These are phyloP conservation scores for Penicillium sp. DNA, from an alignment of 2,329 filamentous ascomycete species.

Conservation along the genomic window DNA sequence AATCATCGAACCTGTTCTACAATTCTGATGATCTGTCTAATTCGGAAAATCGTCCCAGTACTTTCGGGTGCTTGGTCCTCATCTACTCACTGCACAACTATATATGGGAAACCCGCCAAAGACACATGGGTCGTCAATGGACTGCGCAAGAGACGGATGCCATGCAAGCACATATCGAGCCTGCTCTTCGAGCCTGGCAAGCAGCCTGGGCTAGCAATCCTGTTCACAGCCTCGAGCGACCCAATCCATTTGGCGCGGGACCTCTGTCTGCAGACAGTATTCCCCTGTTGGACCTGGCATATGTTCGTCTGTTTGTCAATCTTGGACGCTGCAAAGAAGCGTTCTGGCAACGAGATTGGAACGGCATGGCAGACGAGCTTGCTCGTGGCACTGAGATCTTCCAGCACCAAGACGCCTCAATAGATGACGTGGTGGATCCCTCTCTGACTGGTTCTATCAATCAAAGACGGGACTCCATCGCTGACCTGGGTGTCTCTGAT, in stretches of 20 bases:
- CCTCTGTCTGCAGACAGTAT: slow-evolving; percentile 89
- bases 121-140: slow-evolving; percentile 86
- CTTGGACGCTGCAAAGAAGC: slow-evolving; percentile 89
- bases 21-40: slow-evolving; percentile 55
- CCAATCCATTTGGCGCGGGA: slow-evolving; percentile 78
- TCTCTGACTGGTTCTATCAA: slow-evolving; percentile 27
- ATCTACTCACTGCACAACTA: slow-evolving; percentile 97
- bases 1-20: slow-evolving; percentile 44
- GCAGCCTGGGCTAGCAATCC: slow-evolving; percentile 86
- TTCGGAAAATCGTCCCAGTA: slow-evolving; percentile 75
- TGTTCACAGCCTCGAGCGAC: slow-evolving; percentile 78
- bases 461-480: slow-evolving; percentile 36
- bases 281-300: slow-evolving; percentile 85
- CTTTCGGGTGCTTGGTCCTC: slow-evolving; percentile 85
- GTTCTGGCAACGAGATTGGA: slow-evolving; percentile 92
- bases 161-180: slow-evolving; percentile 94
- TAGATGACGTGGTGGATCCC: slow-evolving; percentile 32
- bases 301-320: slow-evolving; percentile 89
- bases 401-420: slow-evolving; percentile 62
- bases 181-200: slow-evolving; percentile 91
- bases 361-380: slow-evolving; percentile 85
- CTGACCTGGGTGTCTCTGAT: slow-evolving; percentile 38
- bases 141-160: slow-evolving; percentile 89
- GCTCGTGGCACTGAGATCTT: slow-evolving; percentile 74
- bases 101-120: slow-evolving; percentile 94